A percentile compares a stretch with the other conserved stretches of the same genome.
These are phyloP conservation scores for Globisporangium rhizosaccharum DNA, from an alignment of 352 stramenopile genomes.

Conservation along the genomic window DNA sequence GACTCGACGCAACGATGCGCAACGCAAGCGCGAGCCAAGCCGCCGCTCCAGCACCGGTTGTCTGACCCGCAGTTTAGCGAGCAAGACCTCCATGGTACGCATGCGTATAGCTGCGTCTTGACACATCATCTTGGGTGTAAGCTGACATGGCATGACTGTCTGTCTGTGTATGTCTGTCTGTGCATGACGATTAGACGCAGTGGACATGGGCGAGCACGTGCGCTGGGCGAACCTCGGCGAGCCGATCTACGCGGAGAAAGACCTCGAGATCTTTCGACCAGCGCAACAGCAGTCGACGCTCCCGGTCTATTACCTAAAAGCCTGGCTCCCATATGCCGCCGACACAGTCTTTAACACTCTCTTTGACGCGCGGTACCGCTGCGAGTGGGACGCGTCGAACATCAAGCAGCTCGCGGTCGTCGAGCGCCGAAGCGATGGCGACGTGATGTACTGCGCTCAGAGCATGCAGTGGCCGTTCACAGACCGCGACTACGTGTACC, in stretches of 20 bases:
- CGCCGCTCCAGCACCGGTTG: slow-evolving; percentile 42
- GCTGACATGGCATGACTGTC: background rate
- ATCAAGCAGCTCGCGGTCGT: slow-evolving; percentile 41
- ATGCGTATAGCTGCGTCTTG: slow-evolving; percentile 8
- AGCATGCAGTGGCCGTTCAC: slow-evolving; percentile 64
- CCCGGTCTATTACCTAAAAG: slow-evolving; percentile 65
- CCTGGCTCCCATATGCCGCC: slow-evolving; percentile 60
- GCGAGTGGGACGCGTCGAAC: slow-evolving; percentile 40
- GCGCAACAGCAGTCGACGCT: slow-evolving; percentile 43
- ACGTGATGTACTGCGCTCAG: slow-evolving; percentile 60
- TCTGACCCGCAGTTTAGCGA: slow-evolving; percentile 65
- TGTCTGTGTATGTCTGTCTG: too few relatives aligned
- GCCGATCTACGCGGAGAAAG: slow-evolving; percentile 64
- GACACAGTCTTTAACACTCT: slow-evolving; percentile 68
- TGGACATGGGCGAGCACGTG: slow-evolving; percentile 63
- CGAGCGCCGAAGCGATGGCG: slow-evolving; percentile 35
- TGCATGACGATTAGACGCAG: slow-evolving; percentile 29
- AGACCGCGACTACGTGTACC: slow-evolving; percentile 77
- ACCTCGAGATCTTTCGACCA: slow-evolving; percentile 68
- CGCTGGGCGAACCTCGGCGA: slow-evolving; percentile 58
- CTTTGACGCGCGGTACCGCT: slow-evolving; percentile 53
- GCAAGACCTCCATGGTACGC: slow-evolving; percentile 38
- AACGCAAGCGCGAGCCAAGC: background rate
- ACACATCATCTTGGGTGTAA: background rate
- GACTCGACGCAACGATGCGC: slow-evolving; percentile 1